Base-by-base conservation (phyloP, 2,329 filamentous ascomycete species). In the Ceratocystiopsis brevicomis region DNA sequence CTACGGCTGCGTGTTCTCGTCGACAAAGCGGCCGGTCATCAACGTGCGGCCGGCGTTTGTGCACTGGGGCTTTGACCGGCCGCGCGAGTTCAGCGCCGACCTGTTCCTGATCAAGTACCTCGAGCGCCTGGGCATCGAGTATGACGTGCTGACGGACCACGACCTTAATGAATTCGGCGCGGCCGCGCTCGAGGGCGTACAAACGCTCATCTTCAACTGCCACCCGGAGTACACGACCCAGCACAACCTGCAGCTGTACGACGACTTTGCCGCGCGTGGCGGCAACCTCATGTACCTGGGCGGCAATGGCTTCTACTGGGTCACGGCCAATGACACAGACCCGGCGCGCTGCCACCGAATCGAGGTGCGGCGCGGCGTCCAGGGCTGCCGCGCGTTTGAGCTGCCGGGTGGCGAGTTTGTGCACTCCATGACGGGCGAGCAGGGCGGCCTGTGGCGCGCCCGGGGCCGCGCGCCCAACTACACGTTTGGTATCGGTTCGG, bases 211-310 rank as follows among this genome's bases (percentile, higher is more conserved):
- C 36, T 54, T 53, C 0, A 53, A 57, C 40, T 54, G 53, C 40
- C 58, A 59, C 46, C 58, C 58, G 2, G 58, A 60, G 48, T 61
- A 61, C 44, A 54, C 54, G 6, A 56, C 52, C 10, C 39, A 52
- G 21, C 39, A 53, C 19, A 53, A 53, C 15, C 50, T 57, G 12
- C 44, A 52, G 38, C 54, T 52, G 10, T 59, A 56, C 41, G 47
- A 48, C 30, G 48, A 47, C 13, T 61, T 56, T 45, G 49, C 53
- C 32, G 46, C 44, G 3, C 38, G 41, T 3, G 58, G 59, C 11
- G 57, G 59, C 3, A 56, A 53, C 42, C 44, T 62, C 39, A 56
- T 61, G 54, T 61, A 61, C 38, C 50, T 60, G n/a, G 58, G 58
- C 16, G 58, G 58, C 19, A 59, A 61, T 47, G 57, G 58, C 16